Evolutionary conservation across 345 rosid genomes (phyloP).

Genomic region (Tarenaya hassleriana): DNA sequence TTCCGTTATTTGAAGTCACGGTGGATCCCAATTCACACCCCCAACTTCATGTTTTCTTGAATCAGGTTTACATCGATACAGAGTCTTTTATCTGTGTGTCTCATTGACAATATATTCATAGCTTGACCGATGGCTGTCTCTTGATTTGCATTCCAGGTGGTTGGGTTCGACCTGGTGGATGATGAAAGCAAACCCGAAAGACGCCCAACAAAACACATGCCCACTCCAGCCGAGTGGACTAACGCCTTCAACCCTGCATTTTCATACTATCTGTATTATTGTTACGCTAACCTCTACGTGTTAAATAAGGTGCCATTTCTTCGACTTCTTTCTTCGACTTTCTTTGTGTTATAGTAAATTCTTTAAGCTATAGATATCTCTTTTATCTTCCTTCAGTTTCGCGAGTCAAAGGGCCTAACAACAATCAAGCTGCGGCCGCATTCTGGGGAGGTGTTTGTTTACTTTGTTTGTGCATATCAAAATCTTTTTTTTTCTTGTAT

Average conservation of each 20-base stretch:
- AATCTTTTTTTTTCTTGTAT: too few relatives aligned
- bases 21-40: conserved; percentile 99
- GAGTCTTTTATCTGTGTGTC: neutral
- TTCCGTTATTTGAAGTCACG: conserved; percentile 95
- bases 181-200: conserved; percentile 99
- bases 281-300: conserved; percentile 90
- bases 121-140: too few relatives aligned
- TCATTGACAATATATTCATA: too few relatives aligned
- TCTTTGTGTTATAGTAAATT: conserved; percentile 19
- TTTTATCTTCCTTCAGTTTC: conserved; percentile 61
- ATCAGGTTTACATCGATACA: conserved; percentile 63
- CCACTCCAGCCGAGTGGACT: conserved; percentile 98
- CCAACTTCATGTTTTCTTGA: conserved; percentile 91
- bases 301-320: conserved; percentile 66
- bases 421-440: conserved; percentile 94
- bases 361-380: neutral
- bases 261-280: conserved; percentile 90
- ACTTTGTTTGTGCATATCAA: too few relatives aligned
- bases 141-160: conserved; percentile 55
- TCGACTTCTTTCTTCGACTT: neutral
- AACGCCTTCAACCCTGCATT: conserved; percentile 93
- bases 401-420: conserved; percentile 97
- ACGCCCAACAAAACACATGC: conserved; percentile 99
- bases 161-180: conserved; percentile 96
- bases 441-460: conserved; percentile 99